Conservation (phyloP, 2,329 filamentous ascomycete genomes). For the Aphanocladium album region DNA sequence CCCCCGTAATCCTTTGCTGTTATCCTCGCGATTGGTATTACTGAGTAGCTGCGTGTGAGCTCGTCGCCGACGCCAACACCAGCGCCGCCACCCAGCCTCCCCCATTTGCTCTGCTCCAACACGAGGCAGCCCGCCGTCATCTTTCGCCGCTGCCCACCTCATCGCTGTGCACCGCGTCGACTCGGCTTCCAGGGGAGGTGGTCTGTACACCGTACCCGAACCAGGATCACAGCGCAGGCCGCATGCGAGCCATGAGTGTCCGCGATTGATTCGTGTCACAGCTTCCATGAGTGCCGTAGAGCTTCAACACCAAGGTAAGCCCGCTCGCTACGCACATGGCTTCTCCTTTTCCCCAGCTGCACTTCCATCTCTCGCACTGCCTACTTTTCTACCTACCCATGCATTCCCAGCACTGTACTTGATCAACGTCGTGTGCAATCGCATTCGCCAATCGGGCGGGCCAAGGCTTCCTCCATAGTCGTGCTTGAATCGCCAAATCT, state of each 20-base stretch:
- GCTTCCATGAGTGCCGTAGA: slow-evolving; percentile 10
- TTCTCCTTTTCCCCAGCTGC: neutral
- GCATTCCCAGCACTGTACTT: neutral
- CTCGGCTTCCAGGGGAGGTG: neutral
- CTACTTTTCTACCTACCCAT: neutral
- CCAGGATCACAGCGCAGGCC: neutral
- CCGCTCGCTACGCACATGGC: neutral
- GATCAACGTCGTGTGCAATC: neutral
- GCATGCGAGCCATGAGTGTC: slow-evolving; percentile 7
- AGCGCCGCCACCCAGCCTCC: slow-evolving; percentile 2
- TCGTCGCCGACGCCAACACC: neutral
- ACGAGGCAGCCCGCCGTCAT: neutral
- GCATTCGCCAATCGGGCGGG: neutral
- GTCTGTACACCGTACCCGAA: neutral
- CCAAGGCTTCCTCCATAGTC: neutral
- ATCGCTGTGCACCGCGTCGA: neutral
- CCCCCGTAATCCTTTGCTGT: neutral
- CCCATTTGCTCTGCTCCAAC: neutral
- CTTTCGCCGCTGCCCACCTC: neutral
- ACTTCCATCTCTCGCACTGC: neutral
- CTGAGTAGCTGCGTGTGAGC: neutral
- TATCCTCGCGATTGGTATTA: neutral
- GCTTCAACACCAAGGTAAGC: slow-evolving; percentile 9
- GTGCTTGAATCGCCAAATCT: neutral
- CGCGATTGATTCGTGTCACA: neutral